Conservation (phyloP, 176 grass and related monocot genomes). For the Aegilops tauschii region DNA sequence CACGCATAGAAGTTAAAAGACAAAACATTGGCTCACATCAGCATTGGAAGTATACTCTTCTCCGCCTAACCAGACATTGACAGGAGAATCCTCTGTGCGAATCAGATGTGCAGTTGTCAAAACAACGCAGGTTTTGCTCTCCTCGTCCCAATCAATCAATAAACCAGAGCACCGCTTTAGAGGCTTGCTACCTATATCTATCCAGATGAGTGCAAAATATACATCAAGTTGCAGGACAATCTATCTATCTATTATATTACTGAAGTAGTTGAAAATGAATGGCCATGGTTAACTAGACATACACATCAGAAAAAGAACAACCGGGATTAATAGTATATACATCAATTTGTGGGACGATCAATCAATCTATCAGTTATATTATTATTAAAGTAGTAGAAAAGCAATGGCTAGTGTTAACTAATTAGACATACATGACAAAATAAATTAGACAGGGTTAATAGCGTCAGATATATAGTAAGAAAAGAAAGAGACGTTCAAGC, state of each 20-base stretch:
- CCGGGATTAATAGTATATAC: too few relatives aligned
- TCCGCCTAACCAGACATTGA: neutral
- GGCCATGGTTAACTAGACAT: neutral
- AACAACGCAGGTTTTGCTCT: neutral
- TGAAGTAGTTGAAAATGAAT: neutral
- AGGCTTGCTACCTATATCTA: conserved; percentile 10
- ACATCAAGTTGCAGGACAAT: neutral
- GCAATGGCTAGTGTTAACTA: too few relatives aligned
- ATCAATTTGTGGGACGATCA: too few relatives aligned
- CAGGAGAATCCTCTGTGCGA: neutral
- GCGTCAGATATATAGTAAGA: neutral
- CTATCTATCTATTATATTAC: neutral
- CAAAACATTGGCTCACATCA: conserved; percentile 6
- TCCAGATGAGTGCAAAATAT: neutral
- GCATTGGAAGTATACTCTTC: neutral
- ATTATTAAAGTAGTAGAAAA: too few relatives aligned
- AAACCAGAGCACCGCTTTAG: neutral
- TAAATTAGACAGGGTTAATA: too few relatives aligned
- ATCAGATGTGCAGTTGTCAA: conserved; percentile 5
- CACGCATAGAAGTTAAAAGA: neutral
- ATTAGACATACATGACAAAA: too few relatives aligned
- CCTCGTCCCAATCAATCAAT: neutral
- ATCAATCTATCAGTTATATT: too few relatives aligned
- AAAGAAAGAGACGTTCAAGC: neutral
- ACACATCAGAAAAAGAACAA: neutral